Base-by-base conservation (phyloP, 2,329 filamentous ascomycete genomes). In the Neofusicoccum sp. region DNA sequence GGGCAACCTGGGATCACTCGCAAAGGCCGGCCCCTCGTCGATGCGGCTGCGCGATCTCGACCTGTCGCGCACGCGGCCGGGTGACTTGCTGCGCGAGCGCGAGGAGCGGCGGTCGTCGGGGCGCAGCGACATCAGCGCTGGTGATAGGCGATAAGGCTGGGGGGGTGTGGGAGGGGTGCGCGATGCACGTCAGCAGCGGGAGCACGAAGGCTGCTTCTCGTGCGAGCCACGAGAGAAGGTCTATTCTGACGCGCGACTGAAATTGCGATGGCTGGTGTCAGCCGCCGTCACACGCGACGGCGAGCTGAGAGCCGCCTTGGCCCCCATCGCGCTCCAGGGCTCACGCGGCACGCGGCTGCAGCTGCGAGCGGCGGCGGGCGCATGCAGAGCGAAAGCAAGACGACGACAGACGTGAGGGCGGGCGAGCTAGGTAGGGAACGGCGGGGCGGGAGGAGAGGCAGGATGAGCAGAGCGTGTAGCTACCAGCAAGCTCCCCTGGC, bases 51-150 rank as follows among this genome's bases (percentile, higher is more conserved):
- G 54, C 54, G 54, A 58, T 33, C 54, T 52, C 12, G 78, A 79
- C 50, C 79, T 70, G 50, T 73, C 69, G 56, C 71, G 70, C 41
- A 70, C 71, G 61, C 74, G 66, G 16, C 73, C 74, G 33, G 74
- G 75, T 44, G 79, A 81, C 65, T 79, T 79, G 56, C 77, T 79
- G 43, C 79, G 73, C 56, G 74, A 75, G 6, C 79, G 76, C 54
- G 75, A 68, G 41, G 74, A 74, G 49, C 75, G 67, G 66, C 31
- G 60, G 66, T 79, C 75, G 69, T 80, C 78, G 4, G 76, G 73
- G 52, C 76, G 75, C 56, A 81, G 72, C 48, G 73, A 79, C 76
- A 78, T 78, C 52, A 67, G 56, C 59, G n/a, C 9, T 50, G 60
- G 45, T 62, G 50, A 63, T 63, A 63, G 41, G 61, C 50, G 50